Evolutionary conservation across 1,284 basidiomycete species (phyloP).

Genomic region (Heterobasidion occidentale): DNA sequence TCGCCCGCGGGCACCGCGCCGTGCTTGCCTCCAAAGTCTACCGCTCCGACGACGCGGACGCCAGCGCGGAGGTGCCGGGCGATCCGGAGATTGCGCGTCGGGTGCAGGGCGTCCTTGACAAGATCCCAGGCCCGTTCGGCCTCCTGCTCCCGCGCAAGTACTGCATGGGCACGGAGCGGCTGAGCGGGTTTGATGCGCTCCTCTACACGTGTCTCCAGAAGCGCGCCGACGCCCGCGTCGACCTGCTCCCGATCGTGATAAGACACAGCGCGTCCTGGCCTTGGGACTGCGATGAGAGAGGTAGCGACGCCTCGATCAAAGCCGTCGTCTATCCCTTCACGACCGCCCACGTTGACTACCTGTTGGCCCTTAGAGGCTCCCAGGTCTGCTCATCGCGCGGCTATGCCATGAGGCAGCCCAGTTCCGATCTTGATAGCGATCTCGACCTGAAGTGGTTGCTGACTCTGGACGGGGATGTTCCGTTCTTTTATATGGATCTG

Average conservation of each 20-base stretch:
- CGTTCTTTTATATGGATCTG: no score
- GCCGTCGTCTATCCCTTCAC: no score
- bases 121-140: constrained; percentile 17
- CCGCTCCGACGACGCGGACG: constrained; percentile 7
- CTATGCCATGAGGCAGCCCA: no score
- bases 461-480: no score
- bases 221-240: constrained; percentile 10
- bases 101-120: constrained; percentile 7
- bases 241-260: constrained; percentile 20
- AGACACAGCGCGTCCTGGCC: no score
- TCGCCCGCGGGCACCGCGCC: constrained; percentile 18
- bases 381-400: no score
- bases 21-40: constrained; percentile 26
- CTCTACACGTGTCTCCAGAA: constrained; percentile 12
- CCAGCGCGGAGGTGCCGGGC: neutral
- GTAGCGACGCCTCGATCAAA: no score
- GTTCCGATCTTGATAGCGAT: no score
- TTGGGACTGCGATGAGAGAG: no score
- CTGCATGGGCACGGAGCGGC: constrained; percentile 14
- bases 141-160: constrained; percentile 21
- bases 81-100: neutral
- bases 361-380: no score
- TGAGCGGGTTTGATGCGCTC: constrained; percentile 20
- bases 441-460: no score
- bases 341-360: no score